These are phyloP conservation scores for apple (Malus domestica) DNA, from an alignment of 306 rosid genomes.

Conservation along the genomic window ASM211411v1 NC_041791.1:30799001-30799500, in stretches of 20 bases:
- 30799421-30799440: neutral
- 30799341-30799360: constrained; percentile 90
- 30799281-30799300: constrained; percentile 71
- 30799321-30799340: constrained; percentile 89
- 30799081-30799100: constrained; percentile 32
- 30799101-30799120: constrained; percentile 13
- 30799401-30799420: constrained; percentile 3
- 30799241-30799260: constrained; percentile 86
- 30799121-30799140: constrained; percentile 10
- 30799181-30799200: neutral
- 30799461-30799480: neutral
- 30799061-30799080: constrained; percentile 9
- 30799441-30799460: neutral
- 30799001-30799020: constrained; percentile 18
- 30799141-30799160: constrained; percentile 13
- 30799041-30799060: neutral
- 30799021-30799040: constrained; percentile 9
- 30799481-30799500: neutral
- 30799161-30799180: neutral
- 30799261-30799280: constrained; percentile 95
- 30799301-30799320: constrained; percentile 73
- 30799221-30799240: constrained; percentile 88
- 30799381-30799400: constrained; percentile 60
- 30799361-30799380: constrained; percentile 68
- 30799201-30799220: constrained; percentile 47